Base-by-base conservation (phyloP, 2,329 filamentous ascomycete species). In the Fusarium sacchari region DNA sequence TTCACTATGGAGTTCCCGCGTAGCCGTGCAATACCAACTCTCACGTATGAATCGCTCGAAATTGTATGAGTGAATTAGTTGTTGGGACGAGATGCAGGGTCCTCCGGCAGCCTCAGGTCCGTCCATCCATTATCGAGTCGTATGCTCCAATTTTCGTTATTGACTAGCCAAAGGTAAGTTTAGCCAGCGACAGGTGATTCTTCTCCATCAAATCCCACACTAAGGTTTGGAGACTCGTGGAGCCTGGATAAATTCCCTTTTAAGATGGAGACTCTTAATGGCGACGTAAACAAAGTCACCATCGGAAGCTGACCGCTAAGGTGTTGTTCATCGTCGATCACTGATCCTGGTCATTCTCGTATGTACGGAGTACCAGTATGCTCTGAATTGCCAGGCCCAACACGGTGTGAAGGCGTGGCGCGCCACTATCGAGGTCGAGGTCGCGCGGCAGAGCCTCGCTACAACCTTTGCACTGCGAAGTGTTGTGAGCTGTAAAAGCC, bases 41-140 rank as follows among this genome's bases (percentile, higher is more conserved):
- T 58, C 34, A 42, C 39, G 47, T 52, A 56, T 50, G 37, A 44
- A 46, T 55, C 50, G 44, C 52, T 75, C 42, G 22, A 50, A 39
- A 71, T 73, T 76, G 75, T 78, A 78, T 78, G 76, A 78, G 76
- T 78, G 76, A 78, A 78, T 78, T 78, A 72, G 56, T 71, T 76
- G 65, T 66, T 63, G 47, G 47, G 64, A 59, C 64, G 57, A 58
- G 57, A 75, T 74, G 71, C 72, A 77, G 72, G 76, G 76, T 78
- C 76, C 57, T 76, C 69, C 73, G 64, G 60, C 66, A 70, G 62
- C 65, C 70, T 76, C 60, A 62, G 71, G 68, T 53, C 63, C 70
- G 64, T 60, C 62, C 64, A 68, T 59, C 44, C 42, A 72, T 69
- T 47, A 57, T 67, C 49, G 66, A 71, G 46, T 36, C 43, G 43